A percentile compares a stretch with the other conserved stretches of the same genome.
phyloP scores from a whole-genome alignment of 169 alveolate species.

The Fabrea salina region DNA sequence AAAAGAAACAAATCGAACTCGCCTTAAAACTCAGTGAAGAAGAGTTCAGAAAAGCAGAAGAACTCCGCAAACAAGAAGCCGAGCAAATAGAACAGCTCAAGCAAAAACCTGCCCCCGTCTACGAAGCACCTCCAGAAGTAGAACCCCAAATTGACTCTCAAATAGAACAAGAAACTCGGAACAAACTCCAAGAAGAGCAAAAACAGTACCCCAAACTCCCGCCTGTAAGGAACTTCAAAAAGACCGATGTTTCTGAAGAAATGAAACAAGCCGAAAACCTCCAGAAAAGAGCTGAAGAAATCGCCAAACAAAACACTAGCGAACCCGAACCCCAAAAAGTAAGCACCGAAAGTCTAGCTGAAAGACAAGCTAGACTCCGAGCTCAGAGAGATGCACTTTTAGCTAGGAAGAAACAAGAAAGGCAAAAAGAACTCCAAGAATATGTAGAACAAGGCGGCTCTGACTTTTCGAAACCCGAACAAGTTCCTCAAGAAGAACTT shows the following conservation, averaged over 20 bases:
- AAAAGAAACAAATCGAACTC: background rate
- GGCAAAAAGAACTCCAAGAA: conserved; percentile 17
- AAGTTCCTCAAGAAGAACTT: background rate
- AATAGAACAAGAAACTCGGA: too few relatives aligned
- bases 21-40: conserved; percentile 26
- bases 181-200: too few relatives aligned
- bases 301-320: too few relatives aligned
- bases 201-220: too few relatives aligned
- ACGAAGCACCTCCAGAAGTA: too few relatives aligned
- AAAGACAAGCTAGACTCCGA: conserved; percentile 21
- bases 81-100: too few relatives aligned
- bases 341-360: background rate
- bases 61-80: background rate
- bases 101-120: too few relatives aligned
- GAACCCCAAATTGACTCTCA: too few relatives aligned
- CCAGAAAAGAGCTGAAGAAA: too few relatives aligned
- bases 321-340: background rate
- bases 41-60: background rate
- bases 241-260: too few relatives aligned
- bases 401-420: background rate
- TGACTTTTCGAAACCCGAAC: background rate
- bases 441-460: conserved; percentile 12
- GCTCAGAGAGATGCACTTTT: conserved; percentile 5
- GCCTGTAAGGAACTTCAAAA: too few relatives aligned
- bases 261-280: too few relatives aligned